Percentiles rank a stretch among this genome's conserved stretches.
Evolutionary conservation across 2,329 filamentous ascomycete genomes (phyloP).

Genomic region (Ophiostoma perfectum): DNA sequence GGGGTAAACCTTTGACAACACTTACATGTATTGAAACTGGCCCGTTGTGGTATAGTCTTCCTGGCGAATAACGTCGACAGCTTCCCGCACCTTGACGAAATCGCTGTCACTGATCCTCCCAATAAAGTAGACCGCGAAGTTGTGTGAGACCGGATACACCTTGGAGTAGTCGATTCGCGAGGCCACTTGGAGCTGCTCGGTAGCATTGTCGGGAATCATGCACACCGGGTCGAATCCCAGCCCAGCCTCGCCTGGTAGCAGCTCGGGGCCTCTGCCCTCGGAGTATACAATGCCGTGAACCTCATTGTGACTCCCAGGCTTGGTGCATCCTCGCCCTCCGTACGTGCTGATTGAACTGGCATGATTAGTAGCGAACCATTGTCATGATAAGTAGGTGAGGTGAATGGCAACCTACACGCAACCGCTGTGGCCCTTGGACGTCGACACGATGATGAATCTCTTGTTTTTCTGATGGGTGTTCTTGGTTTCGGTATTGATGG

Average conservation of each 20-base stretch:
- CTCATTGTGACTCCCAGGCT: slow-evolving; percentile 47
- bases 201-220: slow-evolving; percentile 39
- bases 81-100: neutral
- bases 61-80: neutral
- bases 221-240: slow-evolving; percentile 46
- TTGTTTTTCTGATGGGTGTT: slow-evolving; percentile 25
- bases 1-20: neutral
- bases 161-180: slow-evolving; percentile 57
- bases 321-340: slow-evolving; percentile 47
- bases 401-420: slow-evolving; percentile 43
- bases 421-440: slow-evolving; percentile 48
- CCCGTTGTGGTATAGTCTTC: neutral
- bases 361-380: slow-evolving; percentile 28
- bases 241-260: slow-evolving; percentile 32
- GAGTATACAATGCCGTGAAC: slow-evolving; percentile 52
- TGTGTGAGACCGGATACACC: slow-evolving; percentile 52
- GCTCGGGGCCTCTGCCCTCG: slow-evolving; percentile 31
- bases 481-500: neutral
- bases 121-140: slow-evolving; percentile 53
- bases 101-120: slow-evolving; percentile 32
- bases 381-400: neutral
- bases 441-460: slow-evolving; percentile 51
- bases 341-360: slow-evolving; percentile 51
- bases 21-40: neutral
- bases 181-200: slow-evolving; percentile 43